A percentile compares a stretch with the other conserved stretches of the same genome.
Conservation (phyloP, 768 basidiomycete species). For the Leccinum boreale region DNA sequence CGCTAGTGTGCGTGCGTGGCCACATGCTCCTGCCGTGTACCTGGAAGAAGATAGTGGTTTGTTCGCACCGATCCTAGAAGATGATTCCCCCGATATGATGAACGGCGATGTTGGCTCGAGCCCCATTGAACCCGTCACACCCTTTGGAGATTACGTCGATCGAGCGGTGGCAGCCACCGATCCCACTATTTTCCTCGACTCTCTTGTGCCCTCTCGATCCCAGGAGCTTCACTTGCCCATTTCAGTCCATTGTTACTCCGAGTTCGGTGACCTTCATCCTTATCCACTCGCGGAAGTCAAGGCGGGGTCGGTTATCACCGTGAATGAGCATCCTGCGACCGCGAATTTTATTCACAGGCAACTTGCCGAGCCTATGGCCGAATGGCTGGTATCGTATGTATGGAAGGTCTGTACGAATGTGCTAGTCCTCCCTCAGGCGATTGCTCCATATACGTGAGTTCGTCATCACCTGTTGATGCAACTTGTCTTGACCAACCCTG, state of each 20-base stretch:
- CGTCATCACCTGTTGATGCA: neutral
- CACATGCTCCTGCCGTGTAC: slow-evolving; percentile 16
- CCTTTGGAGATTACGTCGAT: slow-evolving; percentile 75
- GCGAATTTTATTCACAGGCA: slow-evolving; percentile 63
- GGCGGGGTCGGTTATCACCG: slow-evolving; percentile 36
- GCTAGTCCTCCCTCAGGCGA: slow-evolving; percentile 51
- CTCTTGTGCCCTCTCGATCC: slow-evolving; percentile 15
- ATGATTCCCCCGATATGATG: slow-evolving; percentile 55
- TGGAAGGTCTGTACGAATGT: slow-evolving; percentile 84
- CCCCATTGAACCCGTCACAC: slow-evolving; percentile 71
- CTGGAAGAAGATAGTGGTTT: slow-evolving; percentile 31
- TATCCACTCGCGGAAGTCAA: slow-evolving; percentile 17
- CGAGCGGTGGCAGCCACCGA: slow-evolving; percentile 54
- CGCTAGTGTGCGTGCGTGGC: slow-evolving; percentile 13
- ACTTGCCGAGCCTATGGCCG: slow-evolving; percentile 71
- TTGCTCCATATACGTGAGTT: slow-evolving; percentile 56
- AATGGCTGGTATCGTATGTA: slow-evolving; percentile 75
- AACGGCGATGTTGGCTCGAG: slow-evolving; percentile 59
- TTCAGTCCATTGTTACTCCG: slow-evolving; percentile 24
- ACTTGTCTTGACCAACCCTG: slow-evolving; percentile 8
- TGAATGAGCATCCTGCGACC: slow-evolving; percentile 29
- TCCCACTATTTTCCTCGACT: slow-evolving; percentile 23
- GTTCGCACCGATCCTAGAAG: slow-evolving; percentile 64
- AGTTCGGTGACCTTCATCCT: slow-evolving; percentile 22
- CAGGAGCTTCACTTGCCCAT: slow-evolving; percentile 19